phyloP scores from a whole-genome alignment of 169 alveolate genomes.

The Cryptosporidium sp. region DNA sequence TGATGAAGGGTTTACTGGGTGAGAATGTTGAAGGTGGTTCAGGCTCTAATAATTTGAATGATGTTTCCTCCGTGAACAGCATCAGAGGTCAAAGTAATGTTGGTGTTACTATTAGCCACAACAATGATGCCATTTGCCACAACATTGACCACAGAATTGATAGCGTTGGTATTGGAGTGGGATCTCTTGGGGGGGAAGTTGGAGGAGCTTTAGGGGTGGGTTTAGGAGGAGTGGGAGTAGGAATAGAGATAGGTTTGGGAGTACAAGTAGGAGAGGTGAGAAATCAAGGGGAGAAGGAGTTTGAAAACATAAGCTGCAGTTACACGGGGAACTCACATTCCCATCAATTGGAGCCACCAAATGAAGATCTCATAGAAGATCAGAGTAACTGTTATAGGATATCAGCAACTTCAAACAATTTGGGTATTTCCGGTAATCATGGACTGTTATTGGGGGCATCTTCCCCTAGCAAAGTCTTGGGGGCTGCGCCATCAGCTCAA shows the following conservation, averaged over 20 bases:
- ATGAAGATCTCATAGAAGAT: not conserved
- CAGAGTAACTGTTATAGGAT: not conserved
- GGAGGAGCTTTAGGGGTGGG: not conserved
- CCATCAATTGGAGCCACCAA: not conserved
- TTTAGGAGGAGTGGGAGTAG: not conserved
- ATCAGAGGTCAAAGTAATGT: not conserved
- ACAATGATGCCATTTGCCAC: not conserved
- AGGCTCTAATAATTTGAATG: not conserved
- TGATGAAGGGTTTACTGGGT: constrained; percentile 57
- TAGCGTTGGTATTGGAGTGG: not conserved
- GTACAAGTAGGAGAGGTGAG: not conserved
- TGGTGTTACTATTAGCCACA: not conserved
- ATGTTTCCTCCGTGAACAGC: not conserved
- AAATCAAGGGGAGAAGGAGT: not conserved
- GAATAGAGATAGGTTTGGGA: not conserved
- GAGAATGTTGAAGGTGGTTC: constrained; percentile 4
- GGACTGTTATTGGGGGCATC: not conserved
- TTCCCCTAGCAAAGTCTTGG: not conserved
- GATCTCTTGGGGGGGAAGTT: not conserved
- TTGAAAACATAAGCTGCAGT: not conserved
- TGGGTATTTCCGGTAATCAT: not conserved
- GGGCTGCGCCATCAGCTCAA: not conserved
- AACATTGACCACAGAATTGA: not conserved
- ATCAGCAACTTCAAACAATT: not conserved
- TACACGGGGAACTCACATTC: not conserved